Percentiles rank a stretch among this genome's conserved stretches.
phyloP scores from a whole-genome alignment of 1,139 yeast genomes.

The Candida glucosophila region DNA sequence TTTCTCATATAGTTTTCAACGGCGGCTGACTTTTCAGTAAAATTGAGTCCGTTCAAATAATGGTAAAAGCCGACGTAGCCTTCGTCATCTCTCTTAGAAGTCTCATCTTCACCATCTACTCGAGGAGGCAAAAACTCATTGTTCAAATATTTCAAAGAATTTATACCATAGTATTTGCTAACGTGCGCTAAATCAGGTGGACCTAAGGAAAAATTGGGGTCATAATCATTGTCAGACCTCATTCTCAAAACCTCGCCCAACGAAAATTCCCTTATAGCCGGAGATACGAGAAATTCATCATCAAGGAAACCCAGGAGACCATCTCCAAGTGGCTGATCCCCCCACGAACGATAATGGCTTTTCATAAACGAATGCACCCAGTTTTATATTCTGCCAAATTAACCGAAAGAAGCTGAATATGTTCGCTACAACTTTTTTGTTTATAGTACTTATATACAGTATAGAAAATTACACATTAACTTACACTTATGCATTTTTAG shows the following conservation, averaged over 20 bases:
- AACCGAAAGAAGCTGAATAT: no score
- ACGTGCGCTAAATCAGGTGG: slow-evolving; percentile 35
- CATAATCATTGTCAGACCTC: slow-evolving; percentile 11
- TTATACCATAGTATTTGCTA: slow-evolving; percentile 28
- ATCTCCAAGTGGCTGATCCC: no score
- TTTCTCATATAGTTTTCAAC: slow-evolving; percentile 23
- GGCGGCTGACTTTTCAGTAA: slow-evolving; percentile 13
- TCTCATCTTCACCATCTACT: slow-evolving; percentile 4
- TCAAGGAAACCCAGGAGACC: no score
- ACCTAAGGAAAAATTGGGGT: slow-evolving; percentile 12
- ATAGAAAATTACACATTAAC: no score
- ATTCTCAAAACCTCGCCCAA: slow-evolving; percentile 22
- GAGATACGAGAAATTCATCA: slow-evolving; percentile 5
- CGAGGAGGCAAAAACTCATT: slow-evolving; percentile 18
- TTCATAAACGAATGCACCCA: no score
- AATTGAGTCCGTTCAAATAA: slow-evolving; percentile 26
- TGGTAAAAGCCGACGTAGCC: slow-evolving; percentile 37
- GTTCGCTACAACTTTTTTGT: no score
- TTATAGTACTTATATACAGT: no score
- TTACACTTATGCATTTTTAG: no score
- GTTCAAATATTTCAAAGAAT: slow-evolving; percentile 19
- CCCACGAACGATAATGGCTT: no score
- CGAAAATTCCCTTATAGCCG: slow-evolving; percentile 18
- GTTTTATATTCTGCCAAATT: no score
- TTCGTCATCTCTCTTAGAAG: slow-evolving; percentile 19